These are phyloP conservation scores for Diaporthe sp. DNA, from an alignment of 2,329 filamentous ascomycete species.

Conservation along the genomic window DNA sequence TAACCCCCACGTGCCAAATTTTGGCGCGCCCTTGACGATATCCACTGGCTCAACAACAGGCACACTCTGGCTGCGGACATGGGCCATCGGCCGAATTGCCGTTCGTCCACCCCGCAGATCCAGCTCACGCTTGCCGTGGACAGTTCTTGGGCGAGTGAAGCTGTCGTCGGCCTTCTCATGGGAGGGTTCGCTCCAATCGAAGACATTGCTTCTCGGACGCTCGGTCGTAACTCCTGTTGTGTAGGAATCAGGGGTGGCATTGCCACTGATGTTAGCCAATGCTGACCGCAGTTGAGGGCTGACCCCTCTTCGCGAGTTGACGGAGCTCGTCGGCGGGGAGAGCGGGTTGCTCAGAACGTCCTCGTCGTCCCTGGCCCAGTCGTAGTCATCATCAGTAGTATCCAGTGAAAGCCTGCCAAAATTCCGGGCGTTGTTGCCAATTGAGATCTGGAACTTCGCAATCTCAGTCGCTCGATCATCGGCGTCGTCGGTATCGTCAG, in stretches of 20 bases:
- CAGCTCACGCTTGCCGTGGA: conserved; percentile 81
- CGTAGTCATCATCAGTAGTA: conserved; percentile 71
- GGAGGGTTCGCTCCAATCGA: conserved; percentile 82
- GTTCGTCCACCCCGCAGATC: conserved; percentile 79
- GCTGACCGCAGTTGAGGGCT: conserved; percentile 68
- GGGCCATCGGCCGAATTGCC: conserved; percentile 74
- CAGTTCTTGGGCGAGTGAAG: conserved; percentile 77
- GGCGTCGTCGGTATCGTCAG: conserved; percentile 44
- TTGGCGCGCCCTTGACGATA: conserved; percentile 67
- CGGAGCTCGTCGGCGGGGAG: conserved; percentile 69
- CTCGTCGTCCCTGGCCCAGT: conserved; percentile 72
- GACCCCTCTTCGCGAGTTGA: conserved; percentile 64
- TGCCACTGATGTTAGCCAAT: conserved; percentile 66
- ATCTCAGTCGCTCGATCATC: conserved; percentile 41
- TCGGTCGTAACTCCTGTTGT: conserved; percentile 54
- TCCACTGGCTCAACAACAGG: conserved; percentile 76
- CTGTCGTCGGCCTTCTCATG: conserved; percentile 74
- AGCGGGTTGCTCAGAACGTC: conserved; percentile 67
- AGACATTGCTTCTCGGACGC: conserved; percentile 76
- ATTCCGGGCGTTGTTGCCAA: conserved; percentile 49
- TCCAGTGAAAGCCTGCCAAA: conserved; percentile 69
- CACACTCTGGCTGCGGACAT: conserved; percentile 86
- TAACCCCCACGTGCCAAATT: conserved; percentile 86
- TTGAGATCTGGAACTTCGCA: conserved; percentile 38
- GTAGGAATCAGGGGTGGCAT: conserved; percentile 55